Evolutionary conservation across 2,329 filamentous ascomycete genomes (phyloP), one percentile per base, ranked within the genome.

Genomic region (Calonectria naviculata): DNA sequence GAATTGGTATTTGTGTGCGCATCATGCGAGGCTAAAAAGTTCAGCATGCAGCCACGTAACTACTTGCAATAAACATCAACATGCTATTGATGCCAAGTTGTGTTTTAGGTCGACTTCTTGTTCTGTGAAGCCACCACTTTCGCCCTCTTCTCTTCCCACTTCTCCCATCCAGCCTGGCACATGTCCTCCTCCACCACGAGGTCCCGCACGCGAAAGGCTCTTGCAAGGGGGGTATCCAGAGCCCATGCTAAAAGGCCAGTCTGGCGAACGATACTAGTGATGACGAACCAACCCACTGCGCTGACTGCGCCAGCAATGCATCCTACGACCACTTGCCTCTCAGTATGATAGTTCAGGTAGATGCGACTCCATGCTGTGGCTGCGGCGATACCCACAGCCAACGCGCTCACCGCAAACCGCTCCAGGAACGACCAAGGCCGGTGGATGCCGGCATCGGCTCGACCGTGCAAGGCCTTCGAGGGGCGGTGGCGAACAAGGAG

Each of bases 281-380:
- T 85, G 1, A 85, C 81, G 79, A 97, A 99, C 97, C 97, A 99
- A 1, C 85, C 88, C 3, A 94, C 78, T 0, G 94, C 95, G 77
- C 92, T 94, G 1, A 90, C 79, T 1, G 89, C 85, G 0, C 97
- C 97, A 1, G 94, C 94, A 12, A 83, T 85, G 75, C 88, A 91
- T 2, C 97, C 97, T 1, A 93, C 94, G n/a, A 95, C 78, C 12
- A 99, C 97, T 85, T 99, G 97, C 79, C 89, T 92, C 42, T 90
- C 88, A 0, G 96, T 98, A 84, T 99, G 97, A 81, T 99, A 99
- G 82, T 92, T 95, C 72, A 99, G 86, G 81, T 99, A 99, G 52
- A 97, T 89, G 66, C 97, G 89, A 79, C 95, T 98, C 83, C 90
- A 91, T 24, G 95, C 94, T 7, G 98, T 95, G 10, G 89, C 85